These are phyloP conservation scores for Vaccinium myrtillus DNA, from an alignment of 148 eudicot genomes.

Conservation along the genomic window DNA sequence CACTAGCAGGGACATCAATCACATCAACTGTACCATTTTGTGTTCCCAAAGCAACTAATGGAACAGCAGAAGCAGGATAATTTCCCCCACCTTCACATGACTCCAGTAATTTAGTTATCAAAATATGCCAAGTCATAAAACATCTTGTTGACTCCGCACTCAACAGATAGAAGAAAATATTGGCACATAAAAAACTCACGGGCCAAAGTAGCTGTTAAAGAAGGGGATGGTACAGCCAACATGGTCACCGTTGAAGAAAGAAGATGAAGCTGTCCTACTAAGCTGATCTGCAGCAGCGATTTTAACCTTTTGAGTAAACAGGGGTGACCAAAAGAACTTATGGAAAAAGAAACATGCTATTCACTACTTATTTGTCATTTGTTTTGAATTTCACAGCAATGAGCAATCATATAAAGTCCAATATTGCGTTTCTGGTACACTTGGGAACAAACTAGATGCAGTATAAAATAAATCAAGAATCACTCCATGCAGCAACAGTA, in stretches of 20 bases:
- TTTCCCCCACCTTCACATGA: slow-evolving; percentile 86
- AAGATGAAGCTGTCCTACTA: slow-evolving; percentile 96
- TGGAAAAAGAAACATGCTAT: slow-evolving; percentile 1
- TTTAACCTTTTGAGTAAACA: slow-evolving; percentile 15
- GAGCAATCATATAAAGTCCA: background rate
- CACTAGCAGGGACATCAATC: slow-evolving; percentile 88
- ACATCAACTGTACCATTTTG: slow-evolving; percentile 87
- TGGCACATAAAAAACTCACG: slow-evolving; percentile 56
- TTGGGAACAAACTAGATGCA: slow-evolving; percentile 1
- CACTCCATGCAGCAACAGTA: background rate
- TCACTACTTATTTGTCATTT: background rate
- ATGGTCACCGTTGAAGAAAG: slow-evolving; percentile 90
- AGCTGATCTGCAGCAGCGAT: slow-evolving; percentile 55
- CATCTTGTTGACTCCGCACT: background rate
- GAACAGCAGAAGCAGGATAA: slow-evolving; percentile 93
- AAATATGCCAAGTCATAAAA: slow-evolving; percentile 11
- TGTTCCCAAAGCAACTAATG: slow-evolving; percentile 94
- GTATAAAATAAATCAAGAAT: background rate
- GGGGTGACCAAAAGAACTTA: slow-evolving; percentile 8
- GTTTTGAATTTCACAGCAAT: background rate
- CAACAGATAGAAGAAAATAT: slow-evolving; percentile 18
- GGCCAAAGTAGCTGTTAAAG: slow-evolving; percentile 92
- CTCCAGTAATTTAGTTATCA: slow-evolving; percentile 10
- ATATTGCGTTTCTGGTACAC: background rate
- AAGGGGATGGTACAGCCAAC: slow-evolving; percentile 98